Evolutionary conservation across 1,139 yeast genomes (phyloP), one percentile per base, ranked within the genome.

Genomic region (Taphrina flavorubra): DNA sequence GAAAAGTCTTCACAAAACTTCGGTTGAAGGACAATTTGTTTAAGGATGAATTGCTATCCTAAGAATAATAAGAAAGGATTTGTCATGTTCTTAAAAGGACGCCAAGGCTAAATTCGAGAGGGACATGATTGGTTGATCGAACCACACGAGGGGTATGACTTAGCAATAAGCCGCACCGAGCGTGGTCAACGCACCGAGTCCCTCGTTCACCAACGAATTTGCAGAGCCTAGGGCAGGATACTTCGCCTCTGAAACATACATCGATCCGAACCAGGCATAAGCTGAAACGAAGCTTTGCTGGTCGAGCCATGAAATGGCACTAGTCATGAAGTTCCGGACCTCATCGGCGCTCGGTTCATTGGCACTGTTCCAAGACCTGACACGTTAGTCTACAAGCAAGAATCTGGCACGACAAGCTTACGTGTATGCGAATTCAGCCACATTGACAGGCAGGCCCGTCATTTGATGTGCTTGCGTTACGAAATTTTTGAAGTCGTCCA

Each of bases 231-330:
- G 61, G 4, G 55, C 37, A 3, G 67, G 67, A n/a, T 44, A 63
- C 47, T 53, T 47, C 42, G 67, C 67, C 25, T 63, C 67, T 6
- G 55, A 42, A 14, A 63, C 61, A 51, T 63, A 63, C 63, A 57
- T 56, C 37, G 69, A 46, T 10, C 65, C 69, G 42, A 65, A 65
- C 65, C 65, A 65, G 20, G 69, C 69, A 44, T 65, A 65, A 8
- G 63, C 63, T 6, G 55, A 20, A n/a, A 65, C 69, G 16, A 58
- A 51, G 49, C 65, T 59, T 34, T 59, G 60, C 16, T 57, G 58
- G 16, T 65, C 69, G 31, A 65, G 69, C 63, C 60, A 65, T 14
- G 69, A 47, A 18, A 65, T 55, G 14, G 69, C 69, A 25, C 40
- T 36, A 34, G 57, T 51, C 65, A 65, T 59, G 40, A 65, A 65